These are phyloP conservation scores for Aspergillus avenaceus DNA, from an alignment of 495 filamentous ascomycete species.

Conservation along the genomic window DNA sequence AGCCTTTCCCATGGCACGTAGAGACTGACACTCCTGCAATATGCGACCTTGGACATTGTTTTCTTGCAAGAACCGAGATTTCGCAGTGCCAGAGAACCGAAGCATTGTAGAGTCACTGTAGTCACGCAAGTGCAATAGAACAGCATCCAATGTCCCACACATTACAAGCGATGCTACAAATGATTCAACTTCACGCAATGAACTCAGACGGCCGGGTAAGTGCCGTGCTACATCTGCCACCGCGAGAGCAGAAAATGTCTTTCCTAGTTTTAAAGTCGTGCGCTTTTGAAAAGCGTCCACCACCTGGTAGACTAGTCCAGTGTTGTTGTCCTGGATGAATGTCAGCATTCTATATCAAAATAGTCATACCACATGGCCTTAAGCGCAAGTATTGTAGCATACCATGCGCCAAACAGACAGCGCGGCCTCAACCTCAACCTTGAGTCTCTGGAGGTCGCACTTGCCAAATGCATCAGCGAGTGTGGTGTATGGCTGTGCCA, in stretches of 20 bases:
- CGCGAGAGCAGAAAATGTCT: conserved; percentile 45
- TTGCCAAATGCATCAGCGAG: conserved; percentile 66
- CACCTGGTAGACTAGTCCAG: conserved; percentile 51
- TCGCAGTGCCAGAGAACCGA: conserved; percentile 4
- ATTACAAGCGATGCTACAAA: conserved; percentile 51
- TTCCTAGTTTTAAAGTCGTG: conserved; percentile 38
- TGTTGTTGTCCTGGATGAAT: conserved; percentile 52
- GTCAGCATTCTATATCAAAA: conserved; percentile 6
- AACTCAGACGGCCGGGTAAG: conserved; percentile 28
- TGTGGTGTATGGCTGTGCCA: conserved; percentile 66
- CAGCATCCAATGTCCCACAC: conserved; percentile 51
- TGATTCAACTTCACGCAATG: conserved; percentile 40
- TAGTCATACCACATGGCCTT: neutral
- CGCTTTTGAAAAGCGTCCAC: conserved; percentile 42
- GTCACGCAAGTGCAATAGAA: conserved; percentile 4
- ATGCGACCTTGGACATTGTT: conserved; percentile 39
- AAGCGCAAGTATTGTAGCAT: conserved; percentile 21
- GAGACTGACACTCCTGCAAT: conserved; percentile 22
- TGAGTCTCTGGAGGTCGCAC: conserved; percentile 51
- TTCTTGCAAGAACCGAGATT: conserved; percentile 30
- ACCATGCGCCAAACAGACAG: conserved; percentile 55
- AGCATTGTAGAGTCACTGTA: conserved; percentile 9
- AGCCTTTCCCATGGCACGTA: conserved; percentile 36
- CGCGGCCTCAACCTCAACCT: conserved; percentile 54
- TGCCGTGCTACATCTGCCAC: conserved; percentile 37